phyloP scores from a whole-genome alignment of 495 filamentous ascomycete species.

The Aspergillus hancockii region DNA sequence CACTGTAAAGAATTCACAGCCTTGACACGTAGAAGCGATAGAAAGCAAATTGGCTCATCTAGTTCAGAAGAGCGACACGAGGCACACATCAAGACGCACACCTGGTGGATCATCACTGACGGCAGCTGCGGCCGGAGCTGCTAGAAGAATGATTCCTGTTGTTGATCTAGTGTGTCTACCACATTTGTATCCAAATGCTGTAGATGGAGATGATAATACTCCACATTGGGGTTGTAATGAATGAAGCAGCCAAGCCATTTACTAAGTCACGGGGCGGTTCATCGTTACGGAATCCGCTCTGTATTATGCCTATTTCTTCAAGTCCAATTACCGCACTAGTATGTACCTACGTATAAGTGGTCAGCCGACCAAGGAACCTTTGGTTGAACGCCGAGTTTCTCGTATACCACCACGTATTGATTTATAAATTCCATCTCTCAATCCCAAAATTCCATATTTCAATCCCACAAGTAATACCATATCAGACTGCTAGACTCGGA shows the following conservation, averaged over 20 bases:
- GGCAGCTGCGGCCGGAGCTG: conserved; percentile 16
- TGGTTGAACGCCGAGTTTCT: too few relatives aligned
- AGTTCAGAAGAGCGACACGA: conserved; percentile 13
- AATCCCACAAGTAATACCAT: too few relatives aligned
- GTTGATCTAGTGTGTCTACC: not conserved
- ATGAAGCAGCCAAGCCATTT: not conserved
- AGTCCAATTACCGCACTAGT: not conserved
- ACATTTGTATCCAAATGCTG: not conserved
- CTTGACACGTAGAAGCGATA: conserved; percentile 6
- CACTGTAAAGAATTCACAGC: not conserved
- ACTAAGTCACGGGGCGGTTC: not conserved
- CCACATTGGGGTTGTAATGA: not conserved
- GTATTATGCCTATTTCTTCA: not conserved
- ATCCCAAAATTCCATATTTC: too few relatives aligned
- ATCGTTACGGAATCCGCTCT: not conserved
- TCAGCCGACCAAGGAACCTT: too few relatives aligned
- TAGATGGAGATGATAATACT: not conserved
- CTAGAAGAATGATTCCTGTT: not conserved
- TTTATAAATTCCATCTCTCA: too few relatives aligned
- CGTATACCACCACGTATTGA: too few relatives aligned
- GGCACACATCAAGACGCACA: conserved; percentile 9
- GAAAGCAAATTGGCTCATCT: conserved; percentile 16
- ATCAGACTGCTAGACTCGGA: too few relatives aligned
- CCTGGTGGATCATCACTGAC: conserved; percentile 19
- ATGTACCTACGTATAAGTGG: too few relatives aligned